These are phyloP conservation scores for Xylariales sp. DNA, from an alignment of 2,329 filamentous ascomycete genomes.

Conservation along the genomic window DNA sequence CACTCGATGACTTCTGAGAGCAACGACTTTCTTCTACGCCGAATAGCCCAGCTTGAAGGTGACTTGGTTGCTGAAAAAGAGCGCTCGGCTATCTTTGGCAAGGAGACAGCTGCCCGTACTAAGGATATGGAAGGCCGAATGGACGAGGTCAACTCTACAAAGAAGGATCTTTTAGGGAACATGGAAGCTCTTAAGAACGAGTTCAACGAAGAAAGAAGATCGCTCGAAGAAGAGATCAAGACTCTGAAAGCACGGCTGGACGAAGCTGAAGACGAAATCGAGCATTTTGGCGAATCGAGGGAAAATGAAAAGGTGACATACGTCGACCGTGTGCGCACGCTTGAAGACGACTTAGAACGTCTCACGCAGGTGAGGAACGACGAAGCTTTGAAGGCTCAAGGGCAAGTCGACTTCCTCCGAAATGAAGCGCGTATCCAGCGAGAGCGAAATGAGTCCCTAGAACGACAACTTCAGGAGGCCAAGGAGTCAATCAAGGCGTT, in stretches of 20 bases:
- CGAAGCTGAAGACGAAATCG: conserved; percentile 88
- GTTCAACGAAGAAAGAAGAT: conserved; percentile 79
- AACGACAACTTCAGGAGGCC: conserved; percentile 50
- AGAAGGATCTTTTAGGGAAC: conserved; percentile 90
- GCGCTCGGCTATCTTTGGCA: conserved; percentile 60
- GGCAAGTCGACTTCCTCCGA: conserved; percentile 58
- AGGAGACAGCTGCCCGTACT: conserved; percentile 57
- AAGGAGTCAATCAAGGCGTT: conserved; percentile 51
- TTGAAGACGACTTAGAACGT: conserved; percentile 69
- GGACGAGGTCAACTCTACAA: conserved; percentile 85
- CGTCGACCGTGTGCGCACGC: conserved; percentile 62
- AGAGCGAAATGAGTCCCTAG: conserved; percentile 55
- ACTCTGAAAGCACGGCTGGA: conserved; percentile 73
- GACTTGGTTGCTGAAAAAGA: conserved; percentile 74
- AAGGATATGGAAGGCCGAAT: conserved; percentile 64
- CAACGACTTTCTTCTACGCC: conserved; percentile 40
- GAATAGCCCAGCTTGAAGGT: conserved; percentile 64
- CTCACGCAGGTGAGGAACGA: conserved; percentile 54
- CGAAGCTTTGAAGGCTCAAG: conserved; percentile 53
- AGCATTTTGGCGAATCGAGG: conserved; percentile 74
- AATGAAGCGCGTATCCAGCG: conserved; percentile 56
- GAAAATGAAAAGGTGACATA: conserved; percentile 74
- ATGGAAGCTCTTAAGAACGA: conserved; percentile 89
- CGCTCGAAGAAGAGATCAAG: conserved; percentile 75
- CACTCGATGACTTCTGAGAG: conserved; percentile 39